Conservation (phyloP, 1,139 yeast species). For the Kodamaea derodonti region DNA sequence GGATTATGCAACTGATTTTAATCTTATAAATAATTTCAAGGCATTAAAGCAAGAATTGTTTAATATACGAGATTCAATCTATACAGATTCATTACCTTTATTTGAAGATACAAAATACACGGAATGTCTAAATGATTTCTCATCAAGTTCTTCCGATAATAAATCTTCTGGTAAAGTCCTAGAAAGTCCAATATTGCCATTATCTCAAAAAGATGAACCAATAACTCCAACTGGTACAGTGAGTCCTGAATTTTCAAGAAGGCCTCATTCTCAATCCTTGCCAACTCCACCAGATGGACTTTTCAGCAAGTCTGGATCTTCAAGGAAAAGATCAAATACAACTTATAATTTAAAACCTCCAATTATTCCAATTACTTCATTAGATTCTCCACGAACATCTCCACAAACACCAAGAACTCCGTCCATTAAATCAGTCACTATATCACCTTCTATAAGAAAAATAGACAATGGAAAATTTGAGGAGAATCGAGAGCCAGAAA, state of each 20-base stretch:
- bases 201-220: constrained; percentile 12
- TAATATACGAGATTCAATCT: too few species aligned
- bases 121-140: too few species aligned
- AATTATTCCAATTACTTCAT: constrained; percentile 2
- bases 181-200: constrained; percentile 34
- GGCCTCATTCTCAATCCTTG: constrained; percentile 36
- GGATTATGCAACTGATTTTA: constrained; percentile 52
- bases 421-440: constrained; percentile 37
- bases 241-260: constrained; percentile 6
- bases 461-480: constrained; percentile 1
- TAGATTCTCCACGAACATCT: constrained; percentile 2
- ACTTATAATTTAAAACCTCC: constrained; percentile 17
- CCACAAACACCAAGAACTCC: constrained; percentile 18
- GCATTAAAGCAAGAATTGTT: constrained; percentile 10
- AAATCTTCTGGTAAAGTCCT: too few species aligned
- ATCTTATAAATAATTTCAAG: constrained; percentile 28
- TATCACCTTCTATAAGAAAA: constrained; percentile 33
- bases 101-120: too few species aligned
- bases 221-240: constrained; percentile 1
- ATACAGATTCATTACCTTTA: too few species aligned
- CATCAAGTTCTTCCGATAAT: too few species aligned
- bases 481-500: constrained; percentile 1
- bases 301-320: constrained; percentile 1
- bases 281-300: constrained; percentile 15
- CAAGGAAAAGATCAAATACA: constrained; percentile 26